A percentile compares a stretch with the other conserved stretches of the same genome.
phyloP scores from a whole-genome alignment of 1,284 basidiomycete species.

The Coniferiporia sulphurascens region DNA sequence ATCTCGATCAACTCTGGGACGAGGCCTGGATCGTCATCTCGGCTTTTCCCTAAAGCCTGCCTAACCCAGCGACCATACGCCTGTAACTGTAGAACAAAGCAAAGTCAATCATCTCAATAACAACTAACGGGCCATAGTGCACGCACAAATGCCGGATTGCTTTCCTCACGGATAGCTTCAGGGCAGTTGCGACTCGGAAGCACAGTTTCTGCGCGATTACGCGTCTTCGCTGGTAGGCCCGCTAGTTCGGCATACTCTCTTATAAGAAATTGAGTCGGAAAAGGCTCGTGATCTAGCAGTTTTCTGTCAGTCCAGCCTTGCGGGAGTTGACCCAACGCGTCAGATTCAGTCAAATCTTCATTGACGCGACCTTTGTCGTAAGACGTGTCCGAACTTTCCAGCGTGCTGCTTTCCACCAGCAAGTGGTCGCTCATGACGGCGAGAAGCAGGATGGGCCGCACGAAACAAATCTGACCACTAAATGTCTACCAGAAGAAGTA shows the following conservation, averaged over 20 bases:
- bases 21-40: background rate
- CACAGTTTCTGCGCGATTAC: too few species aligned
- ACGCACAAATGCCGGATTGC: slow-evolving; percentile 1
- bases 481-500: too few species aligned
- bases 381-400: too few species aligned
- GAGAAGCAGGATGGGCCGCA: too few species aligned
- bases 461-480: too few species aligned
- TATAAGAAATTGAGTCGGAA: slow-evolving; percentile 23
- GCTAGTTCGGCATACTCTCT: background rate
- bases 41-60: background rate
- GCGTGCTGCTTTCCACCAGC: too few species aligned
- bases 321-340: slow-evolving; percentile 3
- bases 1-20: background rate
- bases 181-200: background rate
- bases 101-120: background rate
- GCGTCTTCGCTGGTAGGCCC: background rate
- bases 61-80: slow-evolving; percentile 1
- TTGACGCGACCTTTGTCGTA: background rate
- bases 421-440: too few species aligned
- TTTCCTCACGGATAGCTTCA: background rate
- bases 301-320: slow-evolving; percentile 23
- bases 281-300: slow-evolving; percentile 29
- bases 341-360: background rate
- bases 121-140: too few species aligned
- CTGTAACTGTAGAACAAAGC: background rate